Percentiles rank a stretch among this genome's conserved stretches.
Evolutionary conservation across 768 basidiomycete genomes (phyloP).

Genomic region (Lactifluus rugatus): DNA sequence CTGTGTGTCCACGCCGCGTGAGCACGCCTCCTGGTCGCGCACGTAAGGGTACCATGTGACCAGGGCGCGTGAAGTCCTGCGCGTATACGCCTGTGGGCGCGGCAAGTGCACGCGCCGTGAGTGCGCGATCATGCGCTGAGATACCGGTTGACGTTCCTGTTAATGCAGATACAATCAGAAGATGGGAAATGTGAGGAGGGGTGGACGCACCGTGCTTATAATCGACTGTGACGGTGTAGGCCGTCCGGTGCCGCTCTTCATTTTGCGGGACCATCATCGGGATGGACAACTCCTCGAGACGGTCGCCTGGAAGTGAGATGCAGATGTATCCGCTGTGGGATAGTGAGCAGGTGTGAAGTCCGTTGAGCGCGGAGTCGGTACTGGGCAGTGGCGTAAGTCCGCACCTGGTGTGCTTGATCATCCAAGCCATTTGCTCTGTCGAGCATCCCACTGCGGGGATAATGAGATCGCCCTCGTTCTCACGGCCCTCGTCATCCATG

Average conservation of each 20-base stretch:
- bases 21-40: slow-evolving; percentile 80
- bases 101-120: slow-evolving; percentile 80
- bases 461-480: slow-evolving; percentile 97
- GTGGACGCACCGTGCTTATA: slow-evolving; percentile 64
- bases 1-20: slow-evolving; percentile 88
- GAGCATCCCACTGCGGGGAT: slow-evolving; percentile 77
- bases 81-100: slow-evolving; percentile 39
- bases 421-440: slow-evolving; percentile 98
- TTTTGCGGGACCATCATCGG: slow-evolving; percentile 93
- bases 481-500: slow-evolving; percentile 92
- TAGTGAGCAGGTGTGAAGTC: not conserved
- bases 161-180: not conserved
- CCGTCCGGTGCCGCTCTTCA: slow-evolving; percentile 84
- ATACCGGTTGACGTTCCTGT: slow-evolving; percentile 92
- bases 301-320: slow-evolving; percentile 65
- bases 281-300: slow-evolving; percentile 68
- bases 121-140: slow-evolving; percentile 87
- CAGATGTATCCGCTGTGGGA: slow-evolving; percentile 82
- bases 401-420: slow-evolving; percentile 93
- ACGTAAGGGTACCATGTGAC: slow-evolving; percentile 90
- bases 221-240: slow-evolving; percentile 94
- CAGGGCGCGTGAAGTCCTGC: slow-evolving; percentile 81
- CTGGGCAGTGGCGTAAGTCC: slow-evolving; percentile 19
- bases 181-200: not conserved
- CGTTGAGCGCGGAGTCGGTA: slow-evolving; percentile 8